Evolutionary conservation across 192 early-diverging fungal genomes (phyloP), one percentile per base, ranked within the genome.

Genomic region (Coemansia javaensis): DNA sequence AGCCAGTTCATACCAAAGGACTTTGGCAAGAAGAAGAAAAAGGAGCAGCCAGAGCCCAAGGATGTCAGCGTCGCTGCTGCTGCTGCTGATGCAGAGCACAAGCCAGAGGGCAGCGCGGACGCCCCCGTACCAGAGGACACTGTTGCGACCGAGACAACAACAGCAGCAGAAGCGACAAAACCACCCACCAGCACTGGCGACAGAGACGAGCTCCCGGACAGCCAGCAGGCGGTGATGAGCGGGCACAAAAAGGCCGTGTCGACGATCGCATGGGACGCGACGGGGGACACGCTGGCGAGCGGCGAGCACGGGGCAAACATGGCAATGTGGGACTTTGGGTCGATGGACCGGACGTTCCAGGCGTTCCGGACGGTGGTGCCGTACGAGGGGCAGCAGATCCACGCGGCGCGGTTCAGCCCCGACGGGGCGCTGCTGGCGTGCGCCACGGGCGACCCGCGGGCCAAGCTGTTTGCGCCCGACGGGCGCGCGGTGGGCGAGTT

Each of bases 321-420:
- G 27, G 87, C 87, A 38, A 67, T 98, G 30, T 98, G 93, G 93
- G 91, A 94, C 64, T 98, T 98, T 76, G 75, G 83, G 25, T 84
- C 83, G 10, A 96, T 94, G 92, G 83, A 91, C 59, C 66, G 80
- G 5, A 57, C 69, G 2, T 82, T 86, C 34, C 70, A 79, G 46
- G 82, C 92, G 7, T 93, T 89, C 56, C 68, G 89, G 33, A 84
- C 85, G 3, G 63, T 96, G 32, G 84, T 90, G 40, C 86, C 93
- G 1, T 81, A 76, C 47, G 82, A 78, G 13, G 89, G 86, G 6
- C 88, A 94, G 53, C 85, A 85, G 63, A 88, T 93, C 20, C 82
- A 84, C 38, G 87, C 93, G 22, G 52, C 93, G 12, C 79, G 85
- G 31, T 98, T 86, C 58, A 88, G 81, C 45, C 45, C 63, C 7